Evolutionary conservation across 108 stramenopile genomes (phyloP).

Genomic region (Pseudonitzschia pungens): DNA sequence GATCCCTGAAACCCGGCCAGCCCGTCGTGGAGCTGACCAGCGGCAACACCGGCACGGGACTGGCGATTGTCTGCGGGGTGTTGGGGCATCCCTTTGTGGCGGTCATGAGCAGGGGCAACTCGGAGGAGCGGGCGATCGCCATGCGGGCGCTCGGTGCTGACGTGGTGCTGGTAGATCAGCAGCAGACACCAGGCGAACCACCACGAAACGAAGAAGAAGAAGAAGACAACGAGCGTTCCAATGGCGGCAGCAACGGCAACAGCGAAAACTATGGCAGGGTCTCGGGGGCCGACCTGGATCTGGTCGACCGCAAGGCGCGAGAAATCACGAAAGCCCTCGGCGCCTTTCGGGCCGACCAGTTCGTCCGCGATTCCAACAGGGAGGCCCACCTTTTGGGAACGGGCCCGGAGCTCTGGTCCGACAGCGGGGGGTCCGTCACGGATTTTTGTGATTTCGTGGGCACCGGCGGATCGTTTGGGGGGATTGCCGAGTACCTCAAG

Average conservation of each 20-base stretch:
- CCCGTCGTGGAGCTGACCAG: constrained; percentile 80
- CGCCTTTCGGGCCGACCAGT: constrained; percentile 42
- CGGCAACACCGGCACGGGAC: constrained; percentile 91
- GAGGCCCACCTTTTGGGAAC: constrained; percentile 27
- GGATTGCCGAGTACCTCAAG: constrained; percentile 20
- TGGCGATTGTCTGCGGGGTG: constrained; percentile 30
- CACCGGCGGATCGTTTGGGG: constrained; percentile 42
- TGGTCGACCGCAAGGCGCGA: constrained; percentile 28
- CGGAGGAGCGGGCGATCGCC: constrained; percentile 59
- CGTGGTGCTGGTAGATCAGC: constrained; percentile 43
- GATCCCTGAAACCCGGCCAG: constrained; percentile 53
- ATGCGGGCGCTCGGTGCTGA: constrained; percentile 73
- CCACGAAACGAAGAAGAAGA: too few relatives aligned
- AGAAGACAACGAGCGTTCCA: too few relatives aligned
- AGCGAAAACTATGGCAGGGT: constrained; percentile 12
- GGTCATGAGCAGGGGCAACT: constrained; percentile 71
- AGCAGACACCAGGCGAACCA: too few relatives aligned
- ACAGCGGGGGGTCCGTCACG: constrained; percentile 17
- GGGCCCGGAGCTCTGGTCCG: constrained; percentile 34
- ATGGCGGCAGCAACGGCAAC: too few relatives aligned
- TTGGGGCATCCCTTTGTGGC: constrained; percentile 10
- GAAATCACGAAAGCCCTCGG: constrained; percentile 14
- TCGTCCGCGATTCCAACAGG: constrained; percentile 10
- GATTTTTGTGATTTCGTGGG: constrained; percentile 45
- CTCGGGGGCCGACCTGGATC: constrained; percentile 31